Percentiles rank a stretch among this genome's conserved stretches.
Evolutionary conservation across 305 asterid species (phyloP).

Genomic region (Fraxinus baroniana): DNA sequence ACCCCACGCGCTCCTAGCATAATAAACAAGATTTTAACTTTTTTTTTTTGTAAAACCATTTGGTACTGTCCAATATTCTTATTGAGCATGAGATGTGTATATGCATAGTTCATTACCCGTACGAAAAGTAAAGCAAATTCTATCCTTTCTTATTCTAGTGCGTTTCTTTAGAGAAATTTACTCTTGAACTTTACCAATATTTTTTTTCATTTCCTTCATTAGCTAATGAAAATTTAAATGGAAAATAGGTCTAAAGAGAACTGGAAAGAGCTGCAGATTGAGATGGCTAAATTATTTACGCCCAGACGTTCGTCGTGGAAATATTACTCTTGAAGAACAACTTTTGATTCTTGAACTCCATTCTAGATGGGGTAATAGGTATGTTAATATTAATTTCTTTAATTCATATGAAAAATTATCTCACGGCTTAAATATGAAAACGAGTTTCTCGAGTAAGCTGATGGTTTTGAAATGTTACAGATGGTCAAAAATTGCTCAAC

Average conservation of each 20-base stretch:
- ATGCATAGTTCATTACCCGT: slow-evolving; percentile 23
- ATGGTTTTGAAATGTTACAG: slow-evolving; percentile 24
- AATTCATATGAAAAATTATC: not conserved
- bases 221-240: not conserved
- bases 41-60: not conserved
- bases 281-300: slow-evolving; percentile 81
- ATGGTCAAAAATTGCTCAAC: slow-evolving; percentile 89
- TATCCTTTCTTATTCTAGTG: slow-evolving; percentile 1
- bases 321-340: slow-evolving; percentile 78
- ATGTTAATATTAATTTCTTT: not conserved
- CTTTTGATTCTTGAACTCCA: slow-evolving; percentile 87
- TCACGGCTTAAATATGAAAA: not conserved
- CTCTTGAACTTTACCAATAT: slow-evolving; percentile 37
- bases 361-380: slow-evolving; percentile 92
- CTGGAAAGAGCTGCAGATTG: slow-evolving; percentile 82
- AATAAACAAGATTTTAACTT: not conserved
- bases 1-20: not conserved
- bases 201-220: not conserved
- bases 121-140: not conserved
- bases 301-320: slow-evolving; percentile 86
- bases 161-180: slow-evolving; percentile 16
- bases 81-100: not conserved
- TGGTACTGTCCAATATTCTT: not conserved
- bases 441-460: not conserved
- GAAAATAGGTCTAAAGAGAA: slow-evolving; percentile 60